Conservation (phyloP, 768 basidiomycete genomes). For the Dioszegia hungarica region DNA sequence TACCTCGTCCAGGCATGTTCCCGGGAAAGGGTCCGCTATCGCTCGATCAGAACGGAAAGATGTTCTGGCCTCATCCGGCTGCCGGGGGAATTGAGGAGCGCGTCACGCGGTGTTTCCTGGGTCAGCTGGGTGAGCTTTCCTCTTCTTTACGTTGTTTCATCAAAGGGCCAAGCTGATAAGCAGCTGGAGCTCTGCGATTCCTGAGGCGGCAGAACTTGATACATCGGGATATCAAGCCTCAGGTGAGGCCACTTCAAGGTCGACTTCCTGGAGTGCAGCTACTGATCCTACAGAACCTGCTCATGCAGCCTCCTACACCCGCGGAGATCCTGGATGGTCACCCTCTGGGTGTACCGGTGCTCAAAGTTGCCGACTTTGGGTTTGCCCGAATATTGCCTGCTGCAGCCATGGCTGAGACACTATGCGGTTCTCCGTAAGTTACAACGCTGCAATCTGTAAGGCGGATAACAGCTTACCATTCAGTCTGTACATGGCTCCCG, state of each 20-base stretch:
- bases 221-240: conserved; percentile 96
- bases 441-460: not conserved
- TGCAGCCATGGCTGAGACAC: conserved; percentile 91
- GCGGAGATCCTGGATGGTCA: conserved; percentile 81
- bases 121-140: conserved; percentile 70
- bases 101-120: conserved; percentile 83
- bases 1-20: conserved; percentile 59
- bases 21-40: not conserved
- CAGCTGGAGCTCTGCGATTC: conserved; percentile 90
- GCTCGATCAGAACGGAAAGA: conserved; percentile 48
- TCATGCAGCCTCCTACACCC: conserved; percentile 73
- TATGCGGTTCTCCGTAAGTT: conserved; percentile 92
- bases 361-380: conserved; percentile 97
- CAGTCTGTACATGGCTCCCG: conserved; percentile 97
- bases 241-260: no score
- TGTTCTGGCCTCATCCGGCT: conserved; percentile 86
- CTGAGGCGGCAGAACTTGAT: conserved; percentile 81
- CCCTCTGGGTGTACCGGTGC: conserved; percentile 83
- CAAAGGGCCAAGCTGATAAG: conserved; percentile 7
- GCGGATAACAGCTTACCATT: not conserved
- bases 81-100: conserved; percentile 85
- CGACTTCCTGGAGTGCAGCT: no score
- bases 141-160: not conserved
- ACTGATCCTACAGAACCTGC: conserved; percentile 64
- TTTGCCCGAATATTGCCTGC: conserved; percentile 90